These are phyloP conservation scores for Eucalyptus cladocalyx DNA, from an alignment of 345 rosid genomes.

Conservation along the genomic window DNA sequence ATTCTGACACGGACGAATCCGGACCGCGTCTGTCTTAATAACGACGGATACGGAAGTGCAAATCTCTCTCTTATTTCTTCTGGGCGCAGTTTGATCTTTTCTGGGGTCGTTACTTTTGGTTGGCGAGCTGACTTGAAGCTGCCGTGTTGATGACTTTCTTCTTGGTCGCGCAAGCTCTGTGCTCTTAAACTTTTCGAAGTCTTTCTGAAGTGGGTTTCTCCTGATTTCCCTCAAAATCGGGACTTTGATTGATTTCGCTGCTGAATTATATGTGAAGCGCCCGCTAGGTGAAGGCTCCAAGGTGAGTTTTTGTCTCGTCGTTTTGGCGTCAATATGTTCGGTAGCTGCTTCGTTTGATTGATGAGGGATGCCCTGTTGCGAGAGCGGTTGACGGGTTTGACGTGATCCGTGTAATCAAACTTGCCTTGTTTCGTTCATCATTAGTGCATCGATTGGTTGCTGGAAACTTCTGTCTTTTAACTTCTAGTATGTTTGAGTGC, in stretches of 20 bases:
- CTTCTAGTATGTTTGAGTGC: neutral
- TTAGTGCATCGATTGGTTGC: neutral
- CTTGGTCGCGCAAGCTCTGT: neutral
- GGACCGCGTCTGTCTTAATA: neutral
- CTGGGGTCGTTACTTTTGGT: neutral
- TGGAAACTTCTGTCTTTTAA: neutral
- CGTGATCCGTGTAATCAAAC: neutral
- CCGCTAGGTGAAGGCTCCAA: neutral
- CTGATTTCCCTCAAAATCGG: neutral
- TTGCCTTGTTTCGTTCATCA: neutral
- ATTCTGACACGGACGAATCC: neutral
- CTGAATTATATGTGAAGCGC: neutral
- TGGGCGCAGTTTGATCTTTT: neutral
- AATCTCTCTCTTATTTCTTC: neutral
- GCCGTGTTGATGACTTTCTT: neutral
- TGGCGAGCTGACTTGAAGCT: neutral
- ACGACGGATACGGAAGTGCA: neutral
- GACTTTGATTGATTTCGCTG: neutral
- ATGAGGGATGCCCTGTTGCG: neutral
- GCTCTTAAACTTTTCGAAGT: neutral
- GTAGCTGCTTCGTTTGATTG: neutral
- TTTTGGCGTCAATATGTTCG: neutral
- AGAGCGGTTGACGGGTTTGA: neutral
- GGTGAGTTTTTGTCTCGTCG: neutral
- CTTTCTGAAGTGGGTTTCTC: neutral